Evolutionary conservation across 2,329 filamentous ascomycete genomes (phyloP), one percentile per base, ranked within the genome.

Genomic region (Fusarium praegraminearum): DNA sequence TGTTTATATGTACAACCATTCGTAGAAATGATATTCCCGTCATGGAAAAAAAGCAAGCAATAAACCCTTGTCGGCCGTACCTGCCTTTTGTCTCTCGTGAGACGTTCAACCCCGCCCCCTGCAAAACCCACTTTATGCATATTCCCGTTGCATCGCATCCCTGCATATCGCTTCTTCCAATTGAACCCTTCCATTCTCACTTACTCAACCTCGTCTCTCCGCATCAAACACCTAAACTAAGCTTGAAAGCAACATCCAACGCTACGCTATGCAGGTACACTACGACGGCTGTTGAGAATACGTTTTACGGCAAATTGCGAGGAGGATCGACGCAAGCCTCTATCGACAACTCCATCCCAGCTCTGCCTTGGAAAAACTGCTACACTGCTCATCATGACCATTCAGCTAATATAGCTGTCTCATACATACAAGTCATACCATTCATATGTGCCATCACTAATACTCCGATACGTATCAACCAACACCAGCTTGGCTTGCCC

Each of bases 111-210:
- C 49, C 66, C 53, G 16, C 26, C 62, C 53, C 67, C 50, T 70
- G 67, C 43, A 70, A 70, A 70, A 55, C 38, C 57, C 67, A 68
- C 62, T 60, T 70, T 70, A 70, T 70, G 67, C 67, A 70, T 70
- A 67, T 67, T 58, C 66, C 66, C 51, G 47, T 30, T n/a, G 20
- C 36, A 64, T 64, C 41, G n/a, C 51, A 61, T 68, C 50, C 65
- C 51, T 67, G 53, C 57, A 33, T 47, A 57, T 38, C 36, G 45
- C 52, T 28, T 54, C 32, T 60, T 44, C 51, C 65, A 53, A 55
- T 36, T 15, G 24, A 38, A 18, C n/a, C 28, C 53, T 49, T 35
- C 40, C 26, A 26, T 47, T 55, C 20, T 8, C 20, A 26, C 40
- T 40, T 24, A 15, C 13, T 9, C 38, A 41, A 43, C 40, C 35